Evolutionary conservation across 495 filamentous ascomycete species (phyloP).

Genomic region (Neurospora terricola): DNA sequence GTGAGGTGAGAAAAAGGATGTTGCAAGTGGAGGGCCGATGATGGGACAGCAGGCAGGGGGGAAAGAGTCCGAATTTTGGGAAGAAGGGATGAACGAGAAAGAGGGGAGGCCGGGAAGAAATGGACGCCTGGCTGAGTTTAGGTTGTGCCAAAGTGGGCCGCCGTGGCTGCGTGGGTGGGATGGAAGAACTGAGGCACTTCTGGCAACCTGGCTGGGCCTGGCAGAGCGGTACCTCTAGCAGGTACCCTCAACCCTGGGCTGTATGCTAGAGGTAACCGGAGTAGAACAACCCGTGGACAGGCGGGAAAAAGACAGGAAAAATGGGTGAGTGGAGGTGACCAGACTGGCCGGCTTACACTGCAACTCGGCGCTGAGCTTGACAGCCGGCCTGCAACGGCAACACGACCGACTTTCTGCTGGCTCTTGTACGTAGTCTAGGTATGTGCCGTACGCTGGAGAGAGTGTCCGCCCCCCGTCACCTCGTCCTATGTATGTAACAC

Average conservation of each 20-base stretch:
- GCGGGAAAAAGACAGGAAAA: background rate
- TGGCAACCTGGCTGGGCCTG: background rate
- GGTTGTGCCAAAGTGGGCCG: slow-evolving; percentile 8
- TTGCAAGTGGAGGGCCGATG: background rate
- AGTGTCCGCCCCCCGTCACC: background rate
- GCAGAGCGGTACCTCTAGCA: background rate
- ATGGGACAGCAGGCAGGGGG: slow-evolving; percentile 9
- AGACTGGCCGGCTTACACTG: background rate
- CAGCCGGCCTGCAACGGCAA: background rate
- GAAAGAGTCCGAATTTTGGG: slow-evolving; percentile 4
- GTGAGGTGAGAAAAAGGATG: slow-evolving; percentile 8
- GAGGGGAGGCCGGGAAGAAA: slow-evolving; percentile 5
- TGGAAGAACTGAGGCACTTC: slow-evolving; percentile 1
- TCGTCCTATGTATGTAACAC: background rate
- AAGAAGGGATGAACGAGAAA: slow-evolving; percentile 10
- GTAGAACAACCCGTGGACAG: background rate
- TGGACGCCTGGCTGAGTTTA: background rate
- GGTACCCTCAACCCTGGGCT: background rate
- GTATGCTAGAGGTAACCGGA: background rate
- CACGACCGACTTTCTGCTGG: background rate
- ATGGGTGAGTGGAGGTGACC: background rate
- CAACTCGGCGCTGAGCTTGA: background rate
- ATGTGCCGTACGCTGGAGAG: background rate
- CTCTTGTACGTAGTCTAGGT: background rate
- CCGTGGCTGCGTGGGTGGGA: slow-evolving; percentile 2